A percentile compares a stretch with the other conserved stretches of the same genome.
Evolutionary conservation across 805 yeast genomes (phyloP).

Genomic region (Wickerhamomyces subpelliculosus): DNA sequence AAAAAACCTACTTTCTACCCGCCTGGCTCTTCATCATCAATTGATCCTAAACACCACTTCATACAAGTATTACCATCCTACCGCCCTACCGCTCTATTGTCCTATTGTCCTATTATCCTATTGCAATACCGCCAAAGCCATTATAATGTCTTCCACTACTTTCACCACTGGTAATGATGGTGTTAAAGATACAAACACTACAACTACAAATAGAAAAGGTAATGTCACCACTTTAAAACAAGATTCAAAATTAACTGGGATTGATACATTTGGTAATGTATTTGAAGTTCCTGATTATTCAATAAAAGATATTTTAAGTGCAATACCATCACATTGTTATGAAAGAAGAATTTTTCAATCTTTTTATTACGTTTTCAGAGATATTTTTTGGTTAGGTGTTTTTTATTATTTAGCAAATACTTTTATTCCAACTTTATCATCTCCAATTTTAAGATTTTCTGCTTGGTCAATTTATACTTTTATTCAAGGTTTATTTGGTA

Average conservation of each 20-base stretch:
- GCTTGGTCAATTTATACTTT: constrained; percentile 35
- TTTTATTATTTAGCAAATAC: constrained; percentile 37
- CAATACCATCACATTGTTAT: constrained; percentile 57
- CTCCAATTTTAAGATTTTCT: constrained; percentile 28
- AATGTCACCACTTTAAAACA: constrained; percentile 17
- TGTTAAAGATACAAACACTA: not conserved
- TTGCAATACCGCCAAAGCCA: too few species aligned
- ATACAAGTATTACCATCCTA: too few species aligned
- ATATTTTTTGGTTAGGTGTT: constrained; percentile 35
- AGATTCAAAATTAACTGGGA: constrained; percentile 25
- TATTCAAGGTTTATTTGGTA: constrained; percentile 41
- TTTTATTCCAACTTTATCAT: constrained; percentile 35
- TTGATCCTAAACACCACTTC: too few species aligned
- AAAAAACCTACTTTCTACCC: too few species aligned
- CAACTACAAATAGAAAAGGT: constrained; percentile 2
- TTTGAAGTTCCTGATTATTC: constrained; percentile 58
- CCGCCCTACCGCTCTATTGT: too few species aligned
- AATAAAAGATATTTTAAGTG: constrained; percentile 48
- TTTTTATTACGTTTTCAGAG: constrained; percentile 46
- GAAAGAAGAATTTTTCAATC: constrained; percentile 45
- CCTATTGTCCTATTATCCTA: too few species aligned
- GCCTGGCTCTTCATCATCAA: too few species aligned
- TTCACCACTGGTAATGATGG: not conserved
- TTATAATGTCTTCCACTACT: too few species aligned
- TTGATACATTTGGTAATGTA: constrained; percentile 45